Evolutionary conservation across 345 rosid genomes (phyloP).

Genomic region (Citrus reticulata): DNA sequence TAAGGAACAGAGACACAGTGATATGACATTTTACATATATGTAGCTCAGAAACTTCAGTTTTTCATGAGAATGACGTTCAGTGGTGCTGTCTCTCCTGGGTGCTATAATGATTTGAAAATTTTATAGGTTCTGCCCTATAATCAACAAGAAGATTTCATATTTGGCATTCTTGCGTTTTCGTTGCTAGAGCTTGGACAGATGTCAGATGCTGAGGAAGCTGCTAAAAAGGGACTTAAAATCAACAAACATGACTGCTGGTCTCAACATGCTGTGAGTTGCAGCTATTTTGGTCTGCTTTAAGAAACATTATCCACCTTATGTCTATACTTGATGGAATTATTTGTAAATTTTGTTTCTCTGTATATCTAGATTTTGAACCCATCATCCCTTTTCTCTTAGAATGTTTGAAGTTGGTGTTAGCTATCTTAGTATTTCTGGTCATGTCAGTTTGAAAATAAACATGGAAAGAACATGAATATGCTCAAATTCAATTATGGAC

Average conservation of each 20-base stretch:
- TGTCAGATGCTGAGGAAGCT: slow-evolving; percentile 78
- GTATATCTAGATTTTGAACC: not conserved
- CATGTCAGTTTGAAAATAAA: not conserved
- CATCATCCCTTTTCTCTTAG: not conserved
- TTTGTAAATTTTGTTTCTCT: not conserved
- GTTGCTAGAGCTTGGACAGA: slow-evolving; percentile 74
- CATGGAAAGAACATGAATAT: not conserved
- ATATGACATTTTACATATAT: not conserved
- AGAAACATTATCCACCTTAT: not conserved
- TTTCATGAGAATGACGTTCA: not conserved
- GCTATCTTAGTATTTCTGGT: not conserved
- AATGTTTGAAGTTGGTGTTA: not conserved
- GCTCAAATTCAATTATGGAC: not conserved
- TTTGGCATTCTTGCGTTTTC: slow-evolving; percentile 90
- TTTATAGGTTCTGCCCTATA: slow-evolving; percentile 59
- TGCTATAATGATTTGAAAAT: slow-evolving; percentile 9
- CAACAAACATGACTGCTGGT: slow-evolving; percentile 70
- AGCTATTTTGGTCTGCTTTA: not conserved
- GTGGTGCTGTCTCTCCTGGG: not conserved
- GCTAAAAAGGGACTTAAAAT: slow-evolving; percentile 72
- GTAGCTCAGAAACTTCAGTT: not conserved
- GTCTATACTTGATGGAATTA: not conserved
- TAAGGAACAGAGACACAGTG: not conserved
- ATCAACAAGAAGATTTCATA: slow-evolving; percentile 59
- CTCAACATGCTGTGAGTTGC: slow-evolving; percentile 81